Evolutionary conservation across 495 filamentous ascomycete genomes (phyloP), one percentile per base, ranked within the genome.

Genomic region (Monascus purpureus): DNA sequence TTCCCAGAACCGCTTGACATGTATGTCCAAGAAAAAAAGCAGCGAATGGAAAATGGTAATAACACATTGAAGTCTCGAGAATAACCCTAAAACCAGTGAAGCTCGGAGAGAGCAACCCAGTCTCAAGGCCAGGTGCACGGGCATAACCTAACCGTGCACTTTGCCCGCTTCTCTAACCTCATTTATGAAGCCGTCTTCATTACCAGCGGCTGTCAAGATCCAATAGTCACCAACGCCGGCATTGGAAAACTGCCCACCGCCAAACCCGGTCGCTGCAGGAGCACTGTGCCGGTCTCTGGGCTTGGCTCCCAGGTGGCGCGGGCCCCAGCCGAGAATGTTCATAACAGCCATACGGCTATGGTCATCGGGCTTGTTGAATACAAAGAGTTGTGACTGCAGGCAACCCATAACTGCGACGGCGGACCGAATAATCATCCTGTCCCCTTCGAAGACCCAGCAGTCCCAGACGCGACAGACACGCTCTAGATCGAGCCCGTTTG

Each of bases 371-470:
- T 60, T 58, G 13, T 40, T 49, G 36, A 59, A 63, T 2, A 74
- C 70, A 35, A 77, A 75, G 2, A 82, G 50, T 40, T 67, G 73
- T 0, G 66, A 46, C 43, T 85, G 78, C 16, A 83, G 49, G 29
- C 57, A 55, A 8, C 70, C 57, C 4, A 93, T 53, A 19, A 83
- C 49, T 2, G 77, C 90, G 4, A 95, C 74, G 1, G 72, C 80
- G 0, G 82, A 75, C 2, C 88, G 70, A 14, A 95, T 73, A 8
- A 93, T 62, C 9, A 85, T 66, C 6, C 72, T 66, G 43, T 96
- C 90, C 2, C 86, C 87, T 49, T 97, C 90, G 36, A 96, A 93
- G 2, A 88, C 77, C 61, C 84, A 90, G 16, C 93, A 80, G 47
- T 97, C 90, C 85, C 84, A 95, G 3, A 96, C 61, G 8, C 90